These are phyloP conservation scores for Cicer bijugum DNA, from an alignment of 306 rosid genomes.

Conservation along the genomic window DNA sequence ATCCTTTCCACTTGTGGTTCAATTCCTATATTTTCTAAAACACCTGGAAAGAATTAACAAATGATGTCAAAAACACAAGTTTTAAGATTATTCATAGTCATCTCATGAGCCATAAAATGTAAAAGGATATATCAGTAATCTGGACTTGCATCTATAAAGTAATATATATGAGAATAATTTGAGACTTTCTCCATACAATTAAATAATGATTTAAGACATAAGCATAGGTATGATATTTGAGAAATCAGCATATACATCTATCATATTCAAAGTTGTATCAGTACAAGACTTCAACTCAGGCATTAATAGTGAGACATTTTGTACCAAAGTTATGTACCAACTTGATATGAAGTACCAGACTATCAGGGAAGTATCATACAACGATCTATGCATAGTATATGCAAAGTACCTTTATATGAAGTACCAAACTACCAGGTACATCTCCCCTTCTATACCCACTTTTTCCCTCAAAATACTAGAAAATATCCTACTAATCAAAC, in stretches of 20 bases:
- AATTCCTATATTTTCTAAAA: constrained; percentile 80
- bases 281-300: neutral
- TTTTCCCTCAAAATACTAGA: neutral
- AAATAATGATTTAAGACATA: neutral
- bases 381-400: constrained; percentile 5
- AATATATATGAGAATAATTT: constrained; percentile 5
- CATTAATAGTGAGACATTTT: neutral
- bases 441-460: neutral
- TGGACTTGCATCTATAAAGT: constrained; percentile 22
- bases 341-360: constrained; percentile 21
- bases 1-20: constrained; percentile 93
- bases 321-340: constrained; percentile 1
- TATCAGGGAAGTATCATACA: neutral
- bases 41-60: constrained; percentile 57
- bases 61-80: constrained; percentile 28
- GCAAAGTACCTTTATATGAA: neutral
- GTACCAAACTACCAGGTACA: neutral
- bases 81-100: constrained; percentile 34
- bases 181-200: neutral
- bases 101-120: constrained; percentile 33
- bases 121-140: constrained; percentile 26
- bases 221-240: neutral
- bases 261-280: constrained; percentile 26
- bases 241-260: constrained; percentile 21
- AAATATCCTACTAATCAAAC: constrained; percentile 4